Evolutionary conservation across 805 yeast species (phyloP).

Genomic region (Candida glaebosa): DNA sequence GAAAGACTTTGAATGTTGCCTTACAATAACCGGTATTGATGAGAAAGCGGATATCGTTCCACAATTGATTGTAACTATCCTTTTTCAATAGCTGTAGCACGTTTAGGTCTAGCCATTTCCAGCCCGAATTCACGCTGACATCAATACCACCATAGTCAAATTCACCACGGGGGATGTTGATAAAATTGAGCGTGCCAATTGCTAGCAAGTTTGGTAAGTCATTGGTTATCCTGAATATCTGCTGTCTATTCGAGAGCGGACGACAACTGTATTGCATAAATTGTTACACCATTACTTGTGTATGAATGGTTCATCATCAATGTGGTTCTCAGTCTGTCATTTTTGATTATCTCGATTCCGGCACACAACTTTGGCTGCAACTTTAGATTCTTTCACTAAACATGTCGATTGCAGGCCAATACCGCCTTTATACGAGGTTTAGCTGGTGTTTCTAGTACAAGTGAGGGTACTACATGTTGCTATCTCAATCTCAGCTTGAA

Average conservation of each 20-base stretch:
- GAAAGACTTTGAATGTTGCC: constrained; percentile 39
- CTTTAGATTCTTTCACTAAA: too few relatives aligned
- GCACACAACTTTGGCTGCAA: neutral
- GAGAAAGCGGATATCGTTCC: constrained; percentile 43
- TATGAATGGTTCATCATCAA: neutral
- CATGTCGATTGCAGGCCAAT: too few relatives aligned
- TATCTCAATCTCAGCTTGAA: neutral
- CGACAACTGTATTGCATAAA: neutral
- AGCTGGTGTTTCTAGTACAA: too few relatives aligned
- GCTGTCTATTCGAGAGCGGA: constrained; percentile 22
- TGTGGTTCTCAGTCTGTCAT: too few relatives aligned
- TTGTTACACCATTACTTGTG: neutral
- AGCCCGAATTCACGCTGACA: constrained; percentile 27
- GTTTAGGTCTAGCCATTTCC: constrained; percentile 58
- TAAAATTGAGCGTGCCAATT: constrained; percentile 47
- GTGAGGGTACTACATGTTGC: too few relatives aligned
- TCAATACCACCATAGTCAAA: constrained; percentile 28
- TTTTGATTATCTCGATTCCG: too few relatives aligned
- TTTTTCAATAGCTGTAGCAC: constrained; percentile 17
- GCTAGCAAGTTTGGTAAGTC: constrained; percentile 38
- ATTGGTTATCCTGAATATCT: constrained; percentile 32
- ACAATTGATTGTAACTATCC: constrained; percentile 15
- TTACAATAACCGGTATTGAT: constrained; percentile 36
- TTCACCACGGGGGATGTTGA: constrained; percentile 39
- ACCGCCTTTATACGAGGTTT: too few relatives aligned